Conservation (phyloP, 2,329 filamentous ascomycete species). For the Nigrospora sphaerica region DNA sequence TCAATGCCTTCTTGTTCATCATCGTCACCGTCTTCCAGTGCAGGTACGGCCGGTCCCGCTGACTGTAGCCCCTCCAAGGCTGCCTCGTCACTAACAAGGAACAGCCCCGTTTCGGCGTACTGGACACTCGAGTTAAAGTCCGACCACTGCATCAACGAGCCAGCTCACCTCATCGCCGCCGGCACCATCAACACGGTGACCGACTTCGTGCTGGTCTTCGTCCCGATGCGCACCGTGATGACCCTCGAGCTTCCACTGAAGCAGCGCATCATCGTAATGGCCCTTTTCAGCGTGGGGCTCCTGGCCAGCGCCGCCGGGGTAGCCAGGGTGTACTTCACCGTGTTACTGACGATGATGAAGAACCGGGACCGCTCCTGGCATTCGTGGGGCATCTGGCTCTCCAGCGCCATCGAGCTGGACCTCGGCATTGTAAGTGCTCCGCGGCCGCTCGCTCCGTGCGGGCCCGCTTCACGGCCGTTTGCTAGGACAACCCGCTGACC, state of each 20-base stretch:
- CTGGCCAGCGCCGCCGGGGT: slow-evolving; percentile 33
- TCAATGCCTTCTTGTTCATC: slow-evolving; percentile 26
- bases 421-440: slow-evolving; percentile 30
- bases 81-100: no score
- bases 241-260: slow-evolving; percentile 35
- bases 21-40: slow-evolving; percentile 30
- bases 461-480: no score
- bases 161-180: slow-evolving; percentile 42
- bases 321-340: slow-evolving; percentile 29
- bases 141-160: slow-evolving; percentile 39
- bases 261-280: slow-evolving; percentile 36
- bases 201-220: slow-evolving; percentile 46
- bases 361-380: slow-evolving; percentile 28
- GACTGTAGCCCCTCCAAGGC: no score
- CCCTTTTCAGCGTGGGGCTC: slow-evolving; percentile 43
- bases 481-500: not conserved
- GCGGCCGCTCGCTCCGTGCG: not conserved
- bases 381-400: slow-evolving; percentile 26
- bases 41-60: slow-evolving; percentile 16
- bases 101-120: slow-evolving; percentile 28
- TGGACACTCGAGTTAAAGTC: slow-evolving; percentile 25
- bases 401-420: slow-evolving; percentile 30
- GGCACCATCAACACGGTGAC: slow-evolving; percentile 54
- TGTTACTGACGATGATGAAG: slow-evolving; percentile 14
- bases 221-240: slow-evolving; percentile 41